Base-by-base conservation (phyloP, 1,139 yeast species). In the Blastobotrys elegans region DNA sequence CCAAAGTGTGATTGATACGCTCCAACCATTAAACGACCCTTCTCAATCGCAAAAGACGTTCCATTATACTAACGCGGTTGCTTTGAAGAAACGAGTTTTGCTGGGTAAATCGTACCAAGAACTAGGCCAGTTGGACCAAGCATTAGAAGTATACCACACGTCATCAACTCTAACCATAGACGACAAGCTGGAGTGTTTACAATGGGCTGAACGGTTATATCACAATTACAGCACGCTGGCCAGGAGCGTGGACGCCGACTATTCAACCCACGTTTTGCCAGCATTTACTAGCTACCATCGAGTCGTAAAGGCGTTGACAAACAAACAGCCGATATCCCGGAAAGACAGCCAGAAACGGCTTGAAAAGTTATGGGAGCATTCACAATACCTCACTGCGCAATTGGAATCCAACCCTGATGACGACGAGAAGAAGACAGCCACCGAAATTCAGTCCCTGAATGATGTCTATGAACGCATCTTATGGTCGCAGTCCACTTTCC, bases 401-500 rank as follows among this genome's bases (percentile, higher is more conserved):
- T 36, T 52, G 36, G 53, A 48, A 24, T 35, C 48, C 20, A 42
- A 49, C 24, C 54, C 33, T 5, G 13, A 13, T 13, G n/a, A n/a
- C n/a, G 14, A 55, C 17, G 43, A 51, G 32, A 14, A 18, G 4
- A 34, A 37, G 2, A 13, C 41, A 2, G 46, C 34, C 11, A 35
- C 44, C 18, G 56, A 53, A 32, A 43, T 50, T 2, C 40, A 48
- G 32, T 42, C 47, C 6, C 41, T 51, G 14, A 46, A 51, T 7
- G 48, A 53, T 30, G 24, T 37, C 4, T 52, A 53, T 38, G 51
- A 56, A n/a, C 45, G 55, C 2, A 35, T 47, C 5, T 49, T 63
- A 5, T 56, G 65, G 40, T 51, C 53, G 14, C 43, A 53, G 0
- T 51, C 70, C 1, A 58, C 61, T 5, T 73, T 75, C 48, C 81